These are phyloP conservation scores for Aspergillus carlsbadensis DNA, from an alignment of 495 filamentous ascomycete species.

Conservation along the genomic window DNA sequence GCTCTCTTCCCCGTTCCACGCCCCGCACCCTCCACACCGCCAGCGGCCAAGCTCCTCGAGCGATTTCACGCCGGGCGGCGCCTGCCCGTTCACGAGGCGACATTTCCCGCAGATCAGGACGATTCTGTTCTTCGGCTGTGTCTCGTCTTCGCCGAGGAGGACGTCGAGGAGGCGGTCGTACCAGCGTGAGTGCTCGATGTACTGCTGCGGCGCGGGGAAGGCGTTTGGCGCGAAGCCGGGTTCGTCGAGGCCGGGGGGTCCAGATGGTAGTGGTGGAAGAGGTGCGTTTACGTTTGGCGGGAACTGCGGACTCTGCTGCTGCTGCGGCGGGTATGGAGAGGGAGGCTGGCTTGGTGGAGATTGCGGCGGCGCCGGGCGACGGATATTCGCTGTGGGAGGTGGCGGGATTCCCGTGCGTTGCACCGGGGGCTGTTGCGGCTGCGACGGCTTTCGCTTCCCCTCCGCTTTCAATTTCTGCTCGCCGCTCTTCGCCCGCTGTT, in stretches of 20 bases:
- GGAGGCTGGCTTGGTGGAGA: not conserved
- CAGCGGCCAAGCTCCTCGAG: conserved; percentile 82
- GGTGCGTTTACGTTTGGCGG: too few species aligned
- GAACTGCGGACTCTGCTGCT: conserved; percentile 17
- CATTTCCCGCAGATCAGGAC: conserved; percentile 83
- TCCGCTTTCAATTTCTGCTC: conserved; percentile 25
- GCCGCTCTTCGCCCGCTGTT: conserved; percentile 31
- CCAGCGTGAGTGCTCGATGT: conserved; percentile 64
- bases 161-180: conserved; percentile 93
- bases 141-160: conserved; percentile 93
- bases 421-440: conserved; percentile 20
- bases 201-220: conserved; percentile 47
- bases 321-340: conserved; percentile 5
- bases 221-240: conserved; percentile 63
- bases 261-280: conserved; percentile 17
- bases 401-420: conserved; percentile 63
- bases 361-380: conserved; percentile 18
- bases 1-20: conserved; percentile 80
- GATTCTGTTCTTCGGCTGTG: conserved; percentile 83
- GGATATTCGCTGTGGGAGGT: conserved; percentile 86
- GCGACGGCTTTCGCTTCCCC: conserved; percentile 10
- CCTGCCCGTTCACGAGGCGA: conserved; percentile 91
- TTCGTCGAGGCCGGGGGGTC: conserved; percentile 27
- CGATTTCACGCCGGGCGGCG: conserved; percentile 78
- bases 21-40: conserved; percentile 82